Evolutionary conservation across 257 asterid genomes (phyloP), one percentile per base, ranked within the genome.

Genomic region (Capsicum chinense): DNA sequence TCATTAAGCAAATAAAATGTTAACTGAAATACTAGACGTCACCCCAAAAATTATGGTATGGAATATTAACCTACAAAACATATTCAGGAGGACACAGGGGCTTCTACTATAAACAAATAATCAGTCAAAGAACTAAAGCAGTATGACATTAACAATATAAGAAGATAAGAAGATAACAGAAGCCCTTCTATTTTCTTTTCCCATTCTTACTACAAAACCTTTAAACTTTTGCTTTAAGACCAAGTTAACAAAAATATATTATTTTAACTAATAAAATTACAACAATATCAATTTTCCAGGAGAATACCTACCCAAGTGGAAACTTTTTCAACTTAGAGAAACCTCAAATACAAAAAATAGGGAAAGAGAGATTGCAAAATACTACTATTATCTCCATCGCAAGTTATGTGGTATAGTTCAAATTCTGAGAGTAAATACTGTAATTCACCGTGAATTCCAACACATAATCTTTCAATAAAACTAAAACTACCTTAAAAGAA

Each of bases 121-220:
- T 71, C 80, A 19, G 10, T n/a, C 80, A 47, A 71, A 47, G 56
- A 71, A n/a, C 17, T 11, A 71, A 47, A 47, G 13, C 59, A 48
- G 16, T 50, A 47, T n/a, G 35, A 33, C 59, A 80, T 42, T 11
- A 58, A 63, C 12, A 57, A 17, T n/a, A n/a, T n/a, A n/a, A n/a
- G n/a, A n/a, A n/a, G 37, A 21, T 26, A 21, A 70, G 35, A 17
- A 71, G n/a, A 71, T 71, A 48, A 17, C 37, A 17, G 17, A 69
- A 48, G 39, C 6, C 80, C 19, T 13, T 76, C 57, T 59, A 33
- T 39, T 56, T 87, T 50, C 64, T 56, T 79, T 62, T 84, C 62
- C 87, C 85, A 78, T 81, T 52, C 60, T 73, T 21, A n/a, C 54
- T 70, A 74, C 80, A 86, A 17, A 80, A 73, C 83, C 73, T 69